A percentile compares a stretch with the other conserved stretches of the same genome.
Evolutionary conservation across 1,284 basidiomycete species (phyloP).

Genomic region (Malassezia vespertilionis): DNA sequence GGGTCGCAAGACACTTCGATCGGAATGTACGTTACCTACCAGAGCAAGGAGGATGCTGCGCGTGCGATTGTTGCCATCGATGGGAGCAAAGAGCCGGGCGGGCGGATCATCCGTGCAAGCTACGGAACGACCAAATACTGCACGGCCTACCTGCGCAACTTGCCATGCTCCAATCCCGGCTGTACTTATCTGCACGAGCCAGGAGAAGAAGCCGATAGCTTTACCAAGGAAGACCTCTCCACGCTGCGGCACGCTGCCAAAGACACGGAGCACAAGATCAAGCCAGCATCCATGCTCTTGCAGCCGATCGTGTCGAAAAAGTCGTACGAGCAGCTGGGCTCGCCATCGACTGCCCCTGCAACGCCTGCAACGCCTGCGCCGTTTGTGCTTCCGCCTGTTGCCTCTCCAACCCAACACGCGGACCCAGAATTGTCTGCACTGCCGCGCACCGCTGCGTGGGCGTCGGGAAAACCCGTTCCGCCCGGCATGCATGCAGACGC

Average conservation of each 20-base stretch:
- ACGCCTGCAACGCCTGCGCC: background rate
- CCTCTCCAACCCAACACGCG: background rate
- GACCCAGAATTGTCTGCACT: constrained; percentile 32
- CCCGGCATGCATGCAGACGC: background rate
- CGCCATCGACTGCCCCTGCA: background rate
- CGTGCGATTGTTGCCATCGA: constrained; percentile 86
- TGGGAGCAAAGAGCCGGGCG: constrained; percentile 56
- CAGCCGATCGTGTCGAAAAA: constrained; percentile 24
- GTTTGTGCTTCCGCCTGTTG: background rate
- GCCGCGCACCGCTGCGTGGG: constrained; percentile 46
- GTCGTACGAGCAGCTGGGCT: constrained; percentile 6
- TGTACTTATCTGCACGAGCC: constrained; percentile 96
- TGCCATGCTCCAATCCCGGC: constrained; percentile 70
- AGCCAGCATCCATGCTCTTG: constrained; percentile 31
- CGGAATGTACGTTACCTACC: constrained; percentile 91
- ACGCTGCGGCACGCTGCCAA: constrained; percentile 45
- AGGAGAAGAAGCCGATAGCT: constrained; percentile 95
- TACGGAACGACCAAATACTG: constrained; percentile 98
- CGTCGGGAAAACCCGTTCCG: constrained; percentile 31
- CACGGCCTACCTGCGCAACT: constrained; percentile 81
- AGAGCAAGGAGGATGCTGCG: constrained; percentile 86
- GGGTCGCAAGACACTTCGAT: constrained; percentile 60
- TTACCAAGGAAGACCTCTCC: constrained; percentile 45
- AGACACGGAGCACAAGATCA: constrained; percentile 43
- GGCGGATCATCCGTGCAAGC: constrained; percentile 63